A percentile compares a stretch with the other conserved stretches of the same genome.
phyloP scores from a whole-genome alignment of 257 asterid species.

The Ocimum tenuiflorum region DNA sequence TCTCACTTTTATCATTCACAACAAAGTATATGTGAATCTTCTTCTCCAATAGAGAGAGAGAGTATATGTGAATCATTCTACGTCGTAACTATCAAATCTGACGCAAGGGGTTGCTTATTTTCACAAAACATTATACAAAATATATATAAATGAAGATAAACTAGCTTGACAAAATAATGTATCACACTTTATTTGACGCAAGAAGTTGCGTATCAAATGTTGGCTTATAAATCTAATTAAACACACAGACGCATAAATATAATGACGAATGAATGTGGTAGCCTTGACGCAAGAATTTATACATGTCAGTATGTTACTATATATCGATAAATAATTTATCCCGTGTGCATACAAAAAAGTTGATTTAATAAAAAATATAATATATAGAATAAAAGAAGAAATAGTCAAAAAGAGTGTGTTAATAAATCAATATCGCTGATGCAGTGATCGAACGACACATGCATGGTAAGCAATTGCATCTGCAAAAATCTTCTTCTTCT shows the following conservation, averaged over 20 bases:
- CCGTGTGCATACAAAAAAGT: not conserved
- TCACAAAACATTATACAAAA: not conserved
- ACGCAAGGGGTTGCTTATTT: not conserved
- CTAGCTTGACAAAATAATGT: not conserved
- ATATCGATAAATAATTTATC: not conserved
- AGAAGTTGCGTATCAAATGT: not conserved
- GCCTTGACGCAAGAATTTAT: not conserved
- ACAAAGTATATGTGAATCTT: no score
- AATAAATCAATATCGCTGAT: not conserved
- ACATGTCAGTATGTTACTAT: not conserved
- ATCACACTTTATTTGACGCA: not conserved
- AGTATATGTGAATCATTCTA: not conserved
- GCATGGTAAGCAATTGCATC: no score
- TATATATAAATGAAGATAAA: not conserved
- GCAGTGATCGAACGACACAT: not conserved
- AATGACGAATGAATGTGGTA: not conserved
- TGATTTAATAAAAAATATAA: not conserved
- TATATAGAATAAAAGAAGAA: not conserved
- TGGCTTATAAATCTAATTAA: not conserved
- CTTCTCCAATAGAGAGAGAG: no score
- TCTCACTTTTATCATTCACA: no score
- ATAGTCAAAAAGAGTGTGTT: not conserved
- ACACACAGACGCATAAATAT: not conserved
- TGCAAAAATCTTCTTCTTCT: no score
- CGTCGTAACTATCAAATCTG: not conserved